Conservation (phyloP, 139 green algal genomes). For the Astrephomene gubernaculifera region DNA sequence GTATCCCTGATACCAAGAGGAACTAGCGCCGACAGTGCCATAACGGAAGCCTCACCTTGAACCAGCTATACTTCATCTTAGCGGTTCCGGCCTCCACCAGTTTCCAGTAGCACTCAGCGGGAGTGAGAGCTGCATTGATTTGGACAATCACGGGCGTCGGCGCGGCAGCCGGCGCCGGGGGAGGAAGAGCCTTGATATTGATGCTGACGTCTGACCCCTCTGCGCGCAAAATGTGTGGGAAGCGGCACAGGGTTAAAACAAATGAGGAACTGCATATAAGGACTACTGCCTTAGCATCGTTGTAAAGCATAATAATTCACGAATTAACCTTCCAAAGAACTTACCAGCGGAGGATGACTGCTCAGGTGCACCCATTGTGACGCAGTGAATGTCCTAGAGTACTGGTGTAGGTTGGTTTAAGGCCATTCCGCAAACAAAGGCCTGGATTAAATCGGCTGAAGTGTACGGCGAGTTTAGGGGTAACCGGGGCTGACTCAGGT, state of each 20-base stretch:
- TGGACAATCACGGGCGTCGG: neutral
- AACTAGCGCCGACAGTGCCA: too few relatives aligned
- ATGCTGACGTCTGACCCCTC: neutral
- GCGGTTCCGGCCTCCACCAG: neutral
- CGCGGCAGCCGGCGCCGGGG: too few relatives aligned
- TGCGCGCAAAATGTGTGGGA: neutral
- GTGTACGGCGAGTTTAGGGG: too few relatives aligned
- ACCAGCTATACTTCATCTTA: slow-evolving; percentile 6
- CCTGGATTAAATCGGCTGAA: too few relatives aligned
- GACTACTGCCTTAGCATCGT: neutral
- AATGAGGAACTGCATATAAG: neutral
- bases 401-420: too few relatives aligned
- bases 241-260: neutral
- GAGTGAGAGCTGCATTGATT: neutral
- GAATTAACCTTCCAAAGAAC: neutral
- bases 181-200: neutral
- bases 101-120: neutral
- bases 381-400: too few relatives aligned
- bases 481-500: too few relatives aligned
- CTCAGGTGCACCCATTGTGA: neutral
- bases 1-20: too few relatives aligned
- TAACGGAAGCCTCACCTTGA: slow-evolving; percentile 18
- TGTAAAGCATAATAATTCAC: neutral
- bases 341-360: neutral
- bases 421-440: too few relatives aligned